Percentiles rank a stretch among this genome's conserved stretches.
phyloP scores from a whole-genome alignment of 495 filamentous ascomycete species.

The Podospora comata region DNA sequence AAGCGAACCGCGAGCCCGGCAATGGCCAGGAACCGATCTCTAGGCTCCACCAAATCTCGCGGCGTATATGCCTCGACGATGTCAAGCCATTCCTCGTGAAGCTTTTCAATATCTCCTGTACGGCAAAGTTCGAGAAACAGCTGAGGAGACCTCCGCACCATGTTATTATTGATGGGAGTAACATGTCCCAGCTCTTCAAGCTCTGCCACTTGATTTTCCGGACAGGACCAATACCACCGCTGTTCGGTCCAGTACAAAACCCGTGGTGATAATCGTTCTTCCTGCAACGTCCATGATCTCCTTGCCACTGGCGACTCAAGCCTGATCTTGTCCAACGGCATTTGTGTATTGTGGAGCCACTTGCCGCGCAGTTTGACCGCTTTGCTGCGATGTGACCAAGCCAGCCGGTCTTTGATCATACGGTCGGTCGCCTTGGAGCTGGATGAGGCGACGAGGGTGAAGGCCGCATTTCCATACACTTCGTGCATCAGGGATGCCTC shows the following conservation, averaged over 20 bases:
- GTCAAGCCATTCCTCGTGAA: conserved; percentile 36
- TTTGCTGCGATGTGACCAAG: conserved; percentile 29
- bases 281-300: conserved; percentile 35
- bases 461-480: conserved; percentile 35
- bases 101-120: conserved; percentile 24
- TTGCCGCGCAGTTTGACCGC: conserved; percentile 28
- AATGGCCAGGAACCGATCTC: conserved; percentile 33
- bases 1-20: conserved; percentile 35
- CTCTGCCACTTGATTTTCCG: conserved; percentile 28
- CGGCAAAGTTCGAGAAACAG: conserved; percentile 30
- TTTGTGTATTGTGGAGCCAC: conserved; percentile 26
- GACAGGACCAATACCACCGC: conserved; percentile 36
- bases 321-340: conserved; percentile 25
- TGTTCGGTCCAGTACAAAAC: conserved; percentile 35
- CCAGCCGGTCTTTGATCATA: conserved; percentile 23
- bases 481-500: conserved; percentile 35
- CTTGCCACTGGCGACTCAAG: conserved; percentile 28
- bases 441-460: conserved; percentile 32
- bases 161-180: background rate
- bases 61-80: conserved; percentile 34
- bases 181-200: conserved; percentile 14
- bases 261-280: conserved; percentile 34
- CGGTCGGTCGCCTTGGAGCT: conserved; percentile 33
- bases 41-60: conserved; percentile 29
- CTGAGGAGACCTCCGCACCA: conserved; percentile 27